phyloP scores from a whole-genome alignment of 805 yeast genomes.

The Yarrowia sp. region DNA sequence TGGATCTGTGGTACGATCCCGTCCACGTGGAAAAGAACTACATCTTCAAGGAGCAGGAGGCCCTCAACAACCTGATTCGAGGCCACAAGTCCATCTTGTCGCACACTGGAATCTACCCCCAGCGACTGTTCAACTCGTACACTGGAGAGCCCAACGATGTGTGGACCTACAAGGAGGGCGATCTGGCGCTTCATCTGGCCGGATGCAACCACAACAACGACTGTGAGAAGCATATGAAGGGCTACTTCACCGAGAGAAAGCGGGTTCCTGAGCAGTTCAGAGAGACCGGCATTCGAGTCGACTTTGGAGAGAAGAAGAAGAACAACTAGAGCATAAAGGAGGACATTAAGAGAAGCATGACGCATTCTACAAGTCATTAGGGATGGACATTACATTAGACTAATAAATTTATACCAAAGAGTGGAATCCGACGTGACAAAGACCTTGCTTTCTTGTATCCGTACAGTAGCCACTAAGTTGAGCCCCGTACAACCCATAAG shows the following conservation, averaged over 20 bases:
- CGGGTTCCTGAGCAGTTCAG: slow-evolving; percentile 34
- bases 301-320: background rate
- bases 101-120: slow-evolving; percentile 48
- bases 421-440: too few species aligned
- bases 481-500: too few species aligned
- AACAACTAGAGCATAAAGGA: background rate
- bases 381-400: too few species aligned
- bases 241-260: background rate
- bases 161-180: slow-evolving; percentile 44
- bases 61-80: slow-evolving; percentile 42
- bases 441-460: too few species aligned
- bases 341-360: too few species aligned
- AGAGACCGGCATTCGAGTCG: slow-evolving; percentile 9
- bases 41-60: slow-evolving; percentile 46
- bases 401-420: too few species aligned
- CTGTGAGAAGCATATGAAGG: slow-evolving; percentile 13
- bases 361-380: too few species aligned
- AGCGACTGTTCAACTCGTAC: slow-evolving; percentile 48
- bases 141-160: slow-evolving; percentile 40
- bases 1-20: slow-evolving; percentile 49
- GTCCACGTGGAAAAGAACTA: slow-evolving; percentile 39
- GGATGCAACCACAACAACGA: slow-evolving; percentile 42
- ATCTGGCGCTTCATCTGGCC: slow-evolving; percentile 48
- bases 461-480: too few species aligned
- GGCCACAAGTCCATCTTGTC: slow-evolving; percentile 43